A percentile compares a stretch with the other conserved stretches of the same genome.
Conservation (phyloP, 1,284 basidiomycete species). For the Cutaneotrichosporon sp. region DNA sequence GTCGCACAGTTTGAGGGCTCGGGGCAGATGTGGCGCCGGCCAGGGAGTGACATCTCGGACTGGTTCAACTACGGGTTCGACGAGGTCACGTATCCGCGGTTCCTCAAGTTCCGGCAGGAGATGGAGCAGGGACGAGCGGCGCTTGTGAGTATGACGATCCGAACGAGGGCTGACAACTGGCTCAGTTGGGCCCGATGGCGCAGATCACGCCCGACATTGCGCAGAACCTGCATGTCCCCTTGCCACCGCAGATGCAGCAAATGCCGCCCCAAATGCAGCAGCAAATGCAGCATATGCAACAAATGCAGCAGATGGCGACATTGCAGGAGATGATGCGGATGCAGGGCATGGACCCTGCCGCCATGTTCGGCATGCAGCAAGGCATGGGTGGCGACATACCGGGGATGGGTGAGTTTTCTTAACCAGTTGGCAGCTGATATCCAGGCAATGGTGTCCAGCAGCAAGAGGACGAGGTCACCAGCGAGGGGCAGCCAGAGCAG, state of each 20-base stretch:
- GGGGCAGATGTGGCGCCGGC: conserved; percentile 78
- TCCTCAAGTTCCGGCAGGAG: conserved; percentile 79
- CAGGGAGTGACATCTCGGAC: conserved; percentile 90
- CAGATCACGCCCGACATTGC: conserved; percentile 41
- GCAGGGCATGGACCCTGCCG: conserved; percentile 48
- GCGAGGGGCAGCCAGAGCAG: conserved; percentile 11
- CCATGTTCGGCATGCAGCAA: conserved; percentile 37
- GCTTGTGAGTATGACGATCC: conserved; percentile 40
- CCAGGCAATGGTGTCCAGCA: conserved; percentile 11
- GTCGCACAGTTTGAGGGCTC: conserved; percentile 73
- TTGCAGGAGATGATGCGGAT: conserved; percentile 47
- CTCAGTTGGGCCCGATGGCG: conserved; percentile 36
- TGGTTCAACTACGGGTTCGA: conserved; percentile 99
- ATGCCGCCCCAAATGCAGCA: conserved; percentile 31
- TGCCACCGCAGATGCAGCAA: conserved; percentile 54
- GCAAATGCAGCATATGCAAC: conserved; percentile 54
- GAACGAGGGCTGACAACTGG: conserved; percentile 25
- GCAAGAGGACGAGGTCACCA: conserved; percentile 12
- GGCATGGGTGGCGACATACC: conserved; percentile 19
- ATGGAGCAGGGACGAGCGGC: conserved; percentile 62
- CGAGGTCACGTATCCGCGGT: conserved; percentile 91
- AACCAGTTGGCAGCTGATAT: background rate
- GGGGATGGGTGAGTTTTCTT: conserved; percentile 1
- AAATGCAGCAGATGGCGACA: conserved; percentile 37
- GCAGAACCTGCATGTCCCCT: conserved; percentile 31